Evolutionary conservation across 1,284 basidiomycete genomes (phyloP).

Genomic region (Vanrija humicola): DNA sequence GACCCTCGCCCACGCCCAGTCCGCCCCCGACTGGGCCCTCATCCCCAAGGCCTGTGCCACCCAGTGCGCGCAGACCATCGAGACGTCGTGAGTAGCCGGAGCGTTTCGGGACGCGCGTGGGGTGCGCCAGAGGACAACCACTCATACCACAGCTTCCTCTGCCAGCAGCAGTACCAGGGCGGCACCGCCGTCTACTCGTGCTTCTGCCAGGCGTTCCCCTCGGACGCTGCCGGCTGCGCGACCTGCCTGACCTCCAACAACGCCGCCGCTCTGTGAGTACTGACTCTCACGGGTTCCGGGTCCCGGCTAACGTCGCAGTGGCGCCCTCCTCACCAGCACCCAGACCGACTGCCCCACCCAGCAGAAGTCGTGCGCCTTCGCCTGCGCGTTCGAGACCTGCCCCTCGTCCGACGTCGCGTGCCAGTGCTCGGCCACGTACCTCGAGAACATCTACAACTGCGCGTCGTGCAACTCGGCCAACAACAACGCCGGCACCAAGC

Average conservation of each 20-base stretch:
- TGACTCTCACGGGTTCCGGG: not conserved
- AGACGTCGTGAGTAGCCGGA: conserved; percentile 21
- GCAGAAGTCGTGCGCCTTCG: conserved; percentile 33
- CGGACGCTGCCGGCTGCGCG: conserved; percentile 36
- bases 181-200: conserved; percentile 39
- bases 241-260: conserved; percentile 41
- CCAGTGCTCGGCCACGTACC: conserved; percentile 42
- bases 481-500: conserved; percentile 37
- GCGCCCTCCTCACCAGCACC: conserved; percentile 28
- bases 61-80: conserved; percentile 35
- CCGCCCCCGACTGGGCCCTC: conserved; percentile 41
- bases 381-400: conserved; percentile 43
- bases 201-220: conserved; percentile 43
- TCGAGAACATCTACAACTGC: conserved; percentile 48
- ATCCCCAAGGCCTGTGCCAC: conserved; percentile 39
- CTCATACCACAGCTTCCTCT: conserved; percentile 11
- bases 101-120: too few species aligned
- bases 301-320: conserved; percentile 5
- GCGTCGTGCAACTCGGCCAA: conserved; percentile 48
- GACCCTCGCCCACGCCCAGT: conserved; percentile 33
- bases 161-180: conserved; percentile 23
- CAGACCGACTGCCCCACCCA: conserved; percentile 28
- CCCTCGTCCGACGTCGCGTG: conserved; percentile 34
- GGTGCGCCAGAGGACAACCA: too few species aligned
- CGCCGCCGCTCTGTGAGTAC: conserved; percentile 31